Conservation (phyloP, 257 asterid species). For the Henckelia pumila region DNA sequence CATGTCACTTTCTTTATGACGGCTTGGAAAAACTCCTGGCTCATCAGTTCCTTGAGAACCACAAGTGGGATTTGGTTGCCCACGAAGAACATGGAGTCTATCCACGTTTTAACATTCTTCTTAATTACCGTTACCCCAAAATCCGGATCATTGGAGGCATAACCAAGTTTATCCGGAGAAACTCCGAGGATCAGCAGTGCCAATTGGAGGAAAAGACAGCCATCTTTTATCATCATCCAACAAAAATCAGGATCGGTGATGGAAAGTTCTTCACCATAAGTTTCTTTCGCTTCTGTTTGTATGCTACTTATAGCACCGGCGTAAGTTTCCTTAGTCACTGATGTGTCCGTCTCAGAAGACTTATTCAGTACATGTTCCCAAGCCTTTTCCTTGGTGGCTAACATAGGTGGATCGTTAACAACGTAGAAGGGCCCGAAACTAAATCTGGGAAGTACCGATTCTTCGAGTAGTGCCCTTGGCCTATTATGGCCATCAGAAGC, state of each 20-base stretch:
- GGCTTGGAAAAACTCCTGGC: conserved; percentile 1
- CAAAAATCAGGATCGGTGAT: conserved; percentile 1
- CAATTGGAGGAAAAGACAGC: conserved; percentile 28
- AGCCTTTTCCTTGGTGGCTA: conserved; percentile 7
- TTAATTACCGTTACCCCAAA: no score
- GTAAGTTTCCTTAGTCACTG: neutral
- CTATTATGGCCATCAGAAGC: no score
- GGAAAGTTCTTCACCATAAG: neutral
- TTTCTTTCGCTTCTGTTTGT: conserved; percentile 4
- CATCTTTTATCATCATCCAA: conserved; percentile 26
- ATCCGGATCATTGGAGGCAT: neutral
- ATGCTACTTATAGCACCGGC: conserved; percentile 8
- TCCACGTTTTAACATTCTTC: no score
- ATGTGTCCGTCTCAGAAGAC: neutral
- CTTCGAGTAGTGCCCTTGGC: no score
- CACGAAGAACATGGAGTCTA: no score
- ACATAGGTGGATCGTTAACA: neutral
- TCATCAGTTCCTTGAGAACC: conserved; percentile 17
- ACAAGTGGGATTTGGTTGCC: no score
- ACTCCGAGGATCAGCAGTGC: conserved; percentile 18
- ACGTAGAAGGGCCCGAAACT: conserved; percentile 8
- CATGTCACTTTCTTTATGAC: neutral
- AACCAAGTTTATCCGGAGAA: neutral
- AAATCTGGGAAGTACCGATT: conserved; percentile 11
- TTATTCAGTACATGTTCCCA: conserved; percentile 5